phyloP scores from a whole-genome alignment of 176 grass and related monocot species.

The Aegilops tauschii region DNA sequence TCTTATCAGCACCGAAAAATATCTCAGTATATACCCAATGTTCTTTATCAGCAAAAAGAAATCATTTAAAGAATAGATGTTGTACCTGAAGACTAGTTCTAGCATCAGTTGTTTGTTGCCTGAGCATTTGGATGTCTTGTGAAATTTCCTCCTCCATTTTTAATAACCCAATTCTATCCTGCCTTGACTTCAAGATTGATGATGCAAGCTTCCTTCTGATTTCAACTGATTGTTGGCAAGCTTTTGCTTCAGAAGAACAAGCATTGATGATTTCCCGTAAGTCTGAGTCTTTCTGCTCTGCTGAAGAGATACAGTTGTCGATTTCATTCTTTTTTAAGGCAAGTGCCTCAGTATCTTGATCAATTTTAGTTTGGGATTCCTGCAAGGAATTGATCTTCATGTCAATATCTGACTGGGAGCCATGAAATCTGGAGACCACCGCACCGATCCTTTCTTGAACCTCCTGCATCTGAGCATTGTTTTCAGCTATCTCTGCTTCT shows the following conservation, averaged over 20 bases:
- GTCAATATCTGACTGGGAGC: slow-evolving; percentile 67
- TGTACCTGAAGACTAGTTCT: slow-evolving; percentile 84
- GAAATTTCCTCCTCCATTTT: slow-evolving; percentile 82
- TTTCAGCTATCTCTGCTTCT: slow-evolving; percentile 87
- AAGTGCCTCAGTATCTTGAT: slow-evolving; percentile 60
- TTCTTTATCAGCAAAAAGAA: slow-evolving; percentile 13
- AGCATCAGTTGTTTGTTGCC: slow-evolving; percentile 77
- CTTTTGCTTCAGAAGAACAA: slow-evolving; percentile 79
- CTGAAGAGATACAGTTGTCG: slow-evolving; percentile 50
- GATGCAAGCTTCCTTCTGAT: slow-evolving; percentile 66
- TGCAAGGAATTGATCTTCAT: slow-evolving; percentile 55
- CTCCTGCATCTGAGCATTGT: slow-evolving; percentile 66
- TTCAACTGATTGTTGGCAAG: slow-evolving; percentile 48
- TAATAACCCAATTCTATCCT: slow-evolving; percentile 64
- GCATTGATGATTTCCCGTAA: slow-evolving; percentile 51
- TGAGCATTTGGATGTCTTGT: slow-evolving; percentile 75
- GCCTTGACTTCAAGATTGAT: slow-evolving; percentile 71
- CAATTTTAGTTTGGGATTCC: slow-evolving; percentile 50
- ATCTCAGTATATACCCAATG: background rate
- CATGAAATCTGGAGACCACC: slow-evolving; percentile 62
- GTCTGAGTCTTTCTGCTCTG: slow-evolving; percentile 53
- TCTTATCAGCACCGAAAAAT: slow-evolving; percentile 6
- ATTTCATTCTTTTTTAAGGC: slow-evolving; percentile 67
- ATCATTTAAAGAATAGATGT: background rate
- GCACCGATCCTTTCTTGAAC: slow-evolving; percentile 72